Evolutionary conservation across 805 yeast species (phyloP), one percentile per base, ranked within the genome.

Genomic region (Ogataea philodendri): DNA sequence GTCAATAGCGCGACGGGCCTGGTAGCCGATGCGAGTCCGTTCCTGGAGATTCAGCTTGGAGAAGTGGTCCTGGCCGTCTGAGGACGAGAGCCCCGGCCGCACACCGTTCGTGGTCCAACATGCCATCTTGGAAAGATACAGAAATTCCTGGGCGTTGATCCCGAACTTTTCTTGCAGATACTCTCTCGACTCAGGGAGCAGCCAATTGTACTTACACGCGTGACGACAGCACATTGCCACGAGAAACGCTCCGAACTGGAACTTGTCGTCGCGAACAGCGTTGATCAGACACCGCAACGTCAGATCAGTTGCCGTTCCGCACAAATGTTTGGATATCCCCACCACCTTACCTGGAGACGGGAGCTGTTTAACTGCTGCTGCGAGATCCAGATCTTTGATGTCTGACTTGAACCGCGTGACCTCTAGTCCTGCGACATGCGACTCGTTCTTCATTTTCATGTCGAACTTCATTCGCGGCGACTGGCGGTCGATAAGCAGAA

Each of bases 191-290:
- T 61, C 65, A 0, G 70, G 67, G 10, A 84, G 57, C 10, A 83
- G 64, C 37, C 72, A 67, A n/a, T 68, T 61, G 42, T 76, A 79
- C 25, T 71, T 61, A 51, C 97, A 89, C 14, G 81, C 79, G 52
- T 88, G 97, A 37, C 97, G 70, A 58, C 97, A 88, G 55, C 97
- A 88, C 86, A 89, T 81, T 16, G 97, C 97, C 20, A 88, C 85
- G 18, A 84, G 61, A 44, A 84, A 60, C 0, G 93, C 94, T 3
- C 60, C 57, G 31, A 60, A 58, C 8, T 48, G 35, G 19, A 29
- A 32, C 3, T 32, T 26, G 2, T 35, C 29, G n/a, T 23, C 41
- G 11, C 30, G 28, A 7, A 32, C 31, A 2, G 67, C 41, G 9
- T 55, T 46, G 0, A 69, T 42, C 3, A 87, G 55, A 60, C 87